Percentiles rank a stretch among this genome's conserved stretches.
Evolutionary conservation across 345 rosid genomes (phyloP).

Genomic region (Citrus trifoliata): DNA sequence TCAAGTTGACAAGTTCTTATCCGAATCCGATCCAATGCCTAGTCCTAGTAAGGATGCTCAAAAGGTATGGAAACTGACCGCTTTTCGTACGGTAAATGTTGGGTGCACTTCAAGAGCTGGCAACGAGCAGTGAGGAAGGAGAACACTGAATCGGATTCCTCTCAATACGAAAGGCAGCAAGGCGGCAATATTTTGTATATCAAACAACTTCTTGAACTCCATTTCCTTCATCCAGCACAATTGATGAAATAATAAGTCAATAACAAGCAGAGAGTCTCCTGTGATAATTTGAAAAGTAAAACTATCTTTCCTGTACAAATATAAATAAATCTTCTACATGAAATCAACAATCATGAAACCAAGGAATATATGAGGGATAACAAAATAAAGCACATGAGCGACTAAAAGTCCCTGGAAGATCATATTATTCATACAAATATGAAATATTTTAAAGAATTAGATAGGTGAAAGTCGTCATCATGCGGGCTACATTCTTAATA

Average conservation of each 20-base stretch:
- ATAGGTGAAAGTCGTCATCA: neutral
- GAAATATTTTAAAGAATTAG: neutral
- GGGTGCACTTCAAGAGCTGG: too few relatives aligned
- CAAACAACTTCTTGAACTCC: slow-evolving; percentile 64
- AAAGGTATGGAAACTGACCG: too few relatives aligned
- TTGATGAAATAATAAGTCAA: neutral
- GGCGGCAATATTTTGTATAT: slow-evolving; percentile 13
- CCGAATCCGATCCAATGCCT: too few relatives aligned
- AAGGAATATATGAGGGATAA: neutral
- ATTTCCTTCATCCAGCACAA: slow-evolving; percentile 51
- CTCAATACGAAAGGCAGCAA: too few relatives aligned
- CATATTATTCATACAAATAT: neutral
- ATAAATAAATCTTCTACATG: neutral
- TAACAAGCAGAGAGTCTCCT: neutral
- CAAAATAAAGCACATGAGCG: neutral
- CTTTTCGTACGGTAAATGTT: too few relatives aligned
- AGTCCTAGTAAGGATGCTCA: too few relatives aligned
- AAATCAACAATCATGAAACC: neutral
- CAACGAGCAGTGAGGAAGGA: too few relatives aligned
- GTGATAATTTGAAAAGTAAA: neutral
- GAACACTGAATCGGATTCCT: too few relatives aligned
- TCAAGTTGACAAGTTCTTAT: too few relatives aligned
- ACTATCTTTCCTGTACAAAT: neutral
- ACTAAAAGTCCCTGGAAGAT: neutral
- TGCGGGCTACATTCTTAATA: neutral